phyloP scores from a whole-genome alignment of 2,329 filamentous ascomycete genomes.

The Pyrenophora teres region DNA sequence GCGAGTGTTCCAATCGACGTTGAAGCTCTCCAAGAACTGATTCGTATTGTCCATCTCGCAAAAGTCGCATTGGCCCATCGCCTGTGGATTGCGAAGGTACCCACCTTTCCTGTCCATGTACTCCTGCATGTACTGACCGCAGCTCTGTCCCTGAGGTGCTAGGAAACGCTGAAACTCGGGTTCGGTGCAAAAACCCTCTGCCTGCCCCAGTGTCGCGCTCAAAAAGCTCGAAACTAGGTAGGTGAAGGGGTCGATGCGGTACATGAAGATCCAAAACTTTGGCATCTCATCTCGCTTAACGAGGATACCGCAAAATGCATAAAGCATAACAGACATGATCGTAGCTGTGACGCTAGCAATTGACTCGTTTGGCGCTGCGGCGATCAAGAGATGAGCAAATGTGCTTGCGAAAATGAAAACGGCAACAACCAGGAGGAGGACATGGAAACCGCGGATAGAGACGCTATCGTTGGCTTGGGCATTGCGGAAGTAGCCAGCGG shows the following conservation, averaged over 20 bases:
- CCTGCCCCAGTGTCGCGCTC: constrained; percentile 49
- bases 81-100: constrained; percentile 49
- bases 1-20: constrained; percentile 53
- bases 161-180: constrained; percentile 50
- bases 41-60: constrained; percentile 55
- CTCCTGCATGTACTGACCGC: constrained; percentile 50
- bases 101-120: constrained; percentile 51
- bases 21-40: constrained; percentile 51
- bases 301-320: constrained; percentile 60
- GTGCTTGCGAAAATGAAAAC: constrained; percentile 67
- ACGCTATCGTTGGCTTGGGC: constrained; percentile 62
- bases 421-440: constrained; percentile 65
- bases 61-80: constrained; percentile 52
- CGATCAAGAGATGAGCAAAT: constrained; percentile 75
- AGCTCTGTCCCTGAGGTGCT: constrained; percentile 47
- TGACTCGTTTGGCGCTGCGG: constrained; percentile 69
- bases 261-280: constrained; percentile 81
- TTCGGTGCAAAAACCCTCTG: constrained; percentile 54
- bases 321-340: constrained; percentile 61
- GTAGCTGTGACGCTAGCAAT: constrained; percentile 66
- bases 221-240: constrained; percentile 69
- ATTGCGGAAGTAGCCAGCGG: constrained; percentile 71
- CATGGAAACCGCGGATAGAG: constrained; percentile 69
- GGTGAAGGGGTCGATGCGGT: constrained; percentile 68
- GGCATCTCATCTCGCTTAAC: constrained; percentile 63